These are phyloP conservation scores for Saccharomycopsis crataegensis DNA, from an alignment of 1,139 yeast species.

Conservation along the genomic window DNA sequence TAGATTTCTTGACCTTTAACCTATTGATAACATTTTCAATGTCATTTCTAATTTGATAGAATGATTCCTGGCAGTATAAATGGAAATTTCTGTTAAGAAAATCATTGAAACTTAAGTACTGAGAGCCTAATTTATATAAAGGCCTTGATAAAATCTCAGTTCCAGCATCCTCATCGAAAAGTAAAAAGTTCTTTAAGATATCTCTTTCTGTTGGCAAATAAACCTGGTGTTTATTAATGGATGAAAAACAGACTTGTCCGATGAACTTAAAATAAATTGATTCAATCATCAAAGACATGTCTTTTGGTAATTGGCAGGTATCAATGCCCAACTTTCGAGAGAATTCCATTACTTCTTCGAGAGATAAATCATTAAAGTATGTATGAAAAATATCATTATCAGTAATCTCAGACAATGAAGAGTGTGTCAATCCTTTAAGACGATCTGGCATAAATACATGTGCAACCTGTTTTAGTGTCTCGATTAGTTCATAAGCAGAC, in stretches of 20 bases:
- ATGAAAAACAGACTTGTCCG: constrained; percentile 1
- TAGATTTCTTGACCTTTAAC: not conserved
- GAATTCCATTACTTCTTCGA: not conserved
- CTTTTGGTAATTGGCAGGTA: not conserved
- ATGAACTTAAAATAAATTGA: constrained; percentile 4
- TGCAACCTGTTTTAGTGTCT: constrained; percentile 24
- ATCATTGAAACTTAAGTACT: constrained; percentile 32
- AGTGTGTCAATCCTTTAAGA: constrained; percentile 18
- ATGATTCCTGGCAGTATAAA: constrained; percentile 22
- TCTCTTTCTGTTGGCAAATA: not conserved
- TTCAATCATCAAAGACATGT: not conserved
- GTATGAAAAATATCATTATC: not conserved
- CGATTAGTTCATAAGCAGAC: constrained; percentile 18
- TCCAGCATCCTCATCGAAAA: constrained; percentile 12
- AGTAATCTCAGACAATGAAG: not conserved
- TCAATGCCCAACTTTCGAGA: not conserved
- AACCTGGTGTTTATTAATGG: not conserved
- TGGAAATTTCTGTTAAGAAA: constrained; percentile 27
- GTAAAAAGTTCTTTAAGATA: not conserved
- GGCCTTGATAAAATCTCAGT: constrained; percentile 14
- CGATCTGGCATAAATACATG: constrained; percentile 23
- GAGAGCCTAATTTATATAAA: constrained; percentile 24
- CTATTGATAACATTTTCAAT: constrained; percentile 23
- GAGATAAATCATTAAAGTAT: not conserved
- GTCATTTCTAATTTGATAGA: constrained; percentile 25